Percentiles rank a stretch among this genome's conserved stretches.
Evolutionary conservation across 163 green algal species (phyloP).

Genomic region (Coccomyxa subellipsoidea): DNA sequence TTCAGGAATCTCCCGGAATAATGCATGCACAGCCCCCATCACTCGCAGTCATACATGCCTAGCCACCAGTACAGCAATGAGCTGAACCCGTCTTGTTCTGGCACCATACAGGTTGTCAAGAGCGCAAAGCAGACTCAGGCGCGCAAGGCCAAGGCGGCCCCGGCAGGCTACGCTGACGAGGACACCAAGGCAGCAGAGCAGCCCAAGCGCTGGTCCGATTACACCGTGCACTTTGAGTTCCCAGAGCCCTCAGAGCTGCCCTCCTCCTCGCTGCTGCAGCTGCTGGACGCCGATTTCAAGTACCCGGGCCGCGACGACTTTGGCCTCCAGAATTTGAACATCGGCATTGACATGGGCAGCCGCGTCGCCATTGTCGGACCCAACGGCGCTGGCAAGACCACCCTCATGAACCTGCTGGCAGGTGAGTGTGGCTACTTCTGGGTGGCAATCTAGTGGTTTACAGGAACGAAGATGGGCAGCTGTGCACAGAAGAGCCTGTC

Average conservation of each 20-base stretch:
- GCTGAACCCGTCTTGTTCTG: too few species aligned
- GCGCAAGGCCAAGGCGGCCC: constrained; percentile 41
- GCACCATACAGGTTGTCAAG: constrained; percentile 56
- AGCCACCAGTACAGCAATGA: too few species aligned
- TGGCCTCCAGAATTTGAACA: constrained; percentile 86
- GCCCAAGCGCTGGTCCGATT: constrained; percentile 92
- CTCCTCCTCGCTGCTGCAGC: constrained; percentile 57
- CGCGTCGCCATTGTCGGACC: constrained; percentile 94
- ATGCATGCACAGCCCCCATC: too few species aligned
- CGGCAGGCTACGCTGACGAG: constrained; percentile 44
- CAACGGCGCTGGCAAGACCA: constrained; percentile 97
- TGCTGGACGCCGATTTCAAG: constrained; percentile 92
- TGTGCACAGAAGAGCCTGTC: too few species aligned
- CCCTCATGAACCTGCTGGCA: constrained; percentile 96
- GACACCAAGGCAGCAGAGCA: constrained; percentile 25
- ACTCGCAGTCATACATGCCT: too few species aligned
- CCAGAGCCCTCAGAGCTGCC: constrained; percentile 89
- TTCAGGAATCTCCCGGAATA: too few species aligned
- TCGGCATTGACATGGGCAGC: constrained; percentile 91
- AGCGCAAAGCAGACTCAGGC: constrained; percentile 56
- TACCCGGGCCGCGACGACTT: constrained; percentile 95
- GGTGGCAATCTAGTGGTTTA: neutral
- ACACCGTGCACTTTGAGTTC: constrained; percentile 93
- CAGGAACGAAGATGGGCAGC: too few species aligned
- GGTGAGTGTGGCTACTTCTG: constrained; percentile 16